Evolutionary conservation across 2,329 filamentous ascomycete species (phyloP).

Genomic region (Cladosporium sp.): DNA sequence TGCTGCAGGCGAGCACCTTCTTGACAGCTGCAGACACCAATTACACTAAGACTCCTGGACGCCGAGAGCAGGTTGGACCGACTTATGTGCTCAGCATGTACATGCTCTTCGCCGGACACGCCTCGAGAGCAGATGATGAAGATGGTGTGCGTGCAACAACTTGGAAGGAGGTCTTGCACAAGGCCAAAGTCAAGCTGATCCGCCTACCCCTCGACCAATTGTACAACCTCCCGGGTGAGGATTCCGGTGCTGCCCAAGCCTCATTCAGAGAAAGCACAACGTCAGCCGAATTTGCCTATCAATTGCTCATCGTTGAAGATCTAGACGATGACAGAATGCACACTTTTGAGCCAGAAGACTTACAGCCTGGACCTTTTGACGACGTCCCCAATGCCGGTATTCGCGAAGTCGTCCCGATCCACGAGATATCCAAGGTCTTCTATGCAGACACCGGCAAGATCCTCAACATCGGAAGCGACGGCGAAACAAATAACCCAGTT

Average conservation of each 20-base stretch:
- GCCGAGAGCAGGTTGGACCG: slow-evolving; percentile 79
- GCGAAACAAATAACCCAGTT: slow-evolving; percentile 70
- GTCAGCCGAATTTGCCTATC: slow-evolving; percentile 71
- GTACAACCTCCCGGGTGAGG: slow-evolving; percentile 45
- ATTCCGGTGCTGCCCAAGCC: slow-evolving; percentile 29
- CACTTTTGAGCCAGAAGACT: slow-evolving; percentile 61
- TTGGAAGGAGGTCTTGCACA: slow-evolving; percentile 97
- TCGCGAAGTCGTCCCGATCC: slow-evolving; percentile 66
- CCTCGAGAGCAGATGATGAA: slow-evolving; percentile 56
- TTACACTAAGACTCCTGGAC: slow-evolving; percentile 65
- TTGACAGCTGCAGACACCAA: slow-evolving; percentile 83
- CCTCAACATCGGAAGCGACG: slow-evolving; percentile 73
- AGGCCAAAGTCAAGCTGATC: slow-evolving; percentile 78
- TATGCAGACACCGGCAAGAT: slow-evolving; percentile 90
- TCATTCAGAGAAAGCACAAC: slow-evolving; percentile 20
- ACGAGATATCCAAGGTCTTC: slow-evolving; percentile 84
- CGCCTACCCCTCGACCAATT: slow-evolving; percentile 62
- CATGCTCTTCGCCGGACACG: slow-evolving; percentile 88
- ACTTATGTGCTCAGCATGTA: slow-evolving; percentile 85
- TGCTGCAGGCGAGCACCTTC: slow-evolving; percentile 90
- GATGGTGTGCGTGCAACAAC: slow-evolving; percentile 65
- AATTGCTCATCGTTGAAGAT: slow-evolving; percentile 80
- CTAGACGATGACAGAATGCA: slow-evolving; percentile 71
- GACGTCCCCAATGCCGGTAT: slow-evolving; percentile 64
- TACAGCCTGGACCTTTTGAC: slow-evolving; percentile 59